Conservation (phyloP, 2,329 filamentous ascomycete genomes). For the Alternaria ventricosa region DNA sequence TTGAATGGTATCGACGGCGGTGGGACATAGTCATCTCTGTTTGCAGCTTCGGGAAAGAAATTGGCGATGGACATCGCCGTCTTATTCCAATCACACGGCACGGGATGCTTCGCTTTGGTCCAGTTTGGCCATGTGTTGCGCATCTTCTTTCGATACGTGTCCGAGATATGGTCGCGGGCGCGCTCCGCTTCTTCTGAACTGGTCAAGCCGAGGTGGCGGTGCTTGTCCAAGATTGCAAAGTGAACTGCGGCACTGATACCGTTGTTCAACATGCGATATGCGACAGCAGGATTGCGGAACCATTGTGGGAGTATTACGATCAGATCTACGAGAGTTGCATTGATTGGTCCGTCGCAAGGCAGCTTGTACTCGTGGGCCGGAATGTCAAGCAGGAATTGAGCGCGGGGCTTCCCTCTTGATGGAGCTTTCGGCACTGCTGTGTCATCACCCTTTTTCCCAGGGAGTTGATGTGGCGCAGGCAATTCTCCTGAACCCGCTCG, state of each 20-base stretch:
- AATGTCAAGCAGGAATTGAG: slow-evolving; percentile 5
- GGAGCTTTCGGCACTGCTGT: background rate
- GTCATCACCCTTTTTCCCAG: background rate
- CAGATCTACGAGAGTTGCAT: slow-evolving; percentile 26
- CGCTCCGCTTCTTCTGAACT: slow-evolving; percentile 5
- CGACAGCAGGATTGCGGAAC: slow-evolving; percentile 19
- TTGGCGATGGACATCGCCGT: slow-evolving; percentile 1
- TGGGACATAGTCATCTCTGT: background rate
- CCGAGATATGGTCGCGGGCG: slow-evolving; percentile 16
- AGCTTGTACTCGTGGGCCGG: slow-evolving; percentile 18
- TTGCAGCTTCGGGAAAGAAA: slow-evolving; percentile 13
- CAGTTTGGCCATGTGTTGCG: slow-evolving; percentile 8
- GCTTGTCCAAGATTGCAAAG: slow-evolving; percentile 20
- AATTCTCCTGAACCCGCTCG: background rate
- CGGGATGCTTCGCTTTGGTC: slow-evolving; percentile 13
- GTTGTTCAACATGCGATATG: slow-evolving; percentile 23
- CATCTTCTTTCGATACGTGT: slow-evolving; percentile 26
- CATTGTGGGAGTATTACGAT: slow-evolving; percentile 23
- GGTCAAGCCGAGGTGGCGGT: slow-evolving; percentile 11
- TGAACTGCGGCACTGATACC: slow-evolving; percentile 19
- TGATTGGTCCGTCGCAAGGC: slow-evolving; percentile 4
- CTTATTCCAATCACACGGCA: slow-evolving; percentile 14
- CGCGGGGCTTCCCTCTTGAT: background rate
- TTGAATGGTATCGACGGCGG: slow-evolving; percentile 22
- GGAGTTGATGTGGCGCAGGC: background rate